Evolutionary conservation across 1,284 basidiomycete genomes (phyloP).

Genomic region (Psilocybe mexicana): DNA sequence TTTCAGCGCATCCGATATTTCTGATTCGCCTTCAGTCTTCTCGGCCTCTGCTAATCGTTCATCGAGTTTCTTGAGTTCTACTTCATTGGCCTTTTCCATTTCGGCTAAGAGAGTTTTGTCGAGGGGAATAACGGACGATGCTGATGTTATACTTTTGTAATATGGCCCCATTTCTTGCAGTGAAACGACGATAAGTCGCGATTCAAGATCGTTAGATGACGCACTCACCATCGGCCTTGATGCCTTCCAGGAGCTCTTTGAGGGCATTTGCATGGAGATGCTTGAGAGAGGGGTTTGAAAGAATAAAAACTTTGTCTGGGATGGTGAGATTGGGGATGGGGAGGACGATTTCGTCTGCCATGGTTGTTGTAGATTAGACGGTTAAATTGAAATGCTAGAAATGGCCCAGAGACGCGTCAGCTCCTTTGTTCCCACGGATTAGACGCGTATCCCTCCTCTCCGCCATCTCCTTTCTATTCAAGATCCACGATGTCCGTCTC

Average conservation of each 20-base stretch:
- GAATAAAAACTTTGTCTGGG: constrained; percentile 75
- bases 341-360: constrained; percentile 84
- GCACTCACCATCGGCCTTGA: constrained; percentile 81
- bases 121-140: constrained; percentile 40
- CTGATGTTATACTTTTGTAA: constrained; percentile 57
- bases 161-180: constrained; percentile 83
- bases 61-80: constrained; percentile 78
- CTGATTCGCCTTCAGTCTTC: constrained; percentile 91
- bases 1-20: constrained; percentile 86
- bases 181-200: background rate
- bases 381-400: background rate
- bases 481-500: constrained; percentile 29
- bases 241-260: constrained; percentile 69
- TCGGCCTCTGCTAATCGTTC: constrained; percentile 83
- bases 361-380: constrained; percentile 30
- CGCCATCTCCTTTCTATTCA: constrained; percentile 5
- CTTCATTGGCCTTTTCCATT: constrained; percentile 78
- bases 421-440: constrained; percentile 34
- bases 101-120: constrained; percentile 64
- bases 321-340: constrained; percentile 86
- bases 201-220: constrained; percentile 22
- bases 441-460: constrained; percentile 42
- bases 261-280: constrained; percentile 70
- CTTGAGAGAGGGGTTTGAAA: constrained; percentile 62
- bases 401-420: constrained; percentile 33